Base-by-base conservation (phyloP, 2,329 filamentous ascomycete genomes). In the Cercospora sp. region DNA sequence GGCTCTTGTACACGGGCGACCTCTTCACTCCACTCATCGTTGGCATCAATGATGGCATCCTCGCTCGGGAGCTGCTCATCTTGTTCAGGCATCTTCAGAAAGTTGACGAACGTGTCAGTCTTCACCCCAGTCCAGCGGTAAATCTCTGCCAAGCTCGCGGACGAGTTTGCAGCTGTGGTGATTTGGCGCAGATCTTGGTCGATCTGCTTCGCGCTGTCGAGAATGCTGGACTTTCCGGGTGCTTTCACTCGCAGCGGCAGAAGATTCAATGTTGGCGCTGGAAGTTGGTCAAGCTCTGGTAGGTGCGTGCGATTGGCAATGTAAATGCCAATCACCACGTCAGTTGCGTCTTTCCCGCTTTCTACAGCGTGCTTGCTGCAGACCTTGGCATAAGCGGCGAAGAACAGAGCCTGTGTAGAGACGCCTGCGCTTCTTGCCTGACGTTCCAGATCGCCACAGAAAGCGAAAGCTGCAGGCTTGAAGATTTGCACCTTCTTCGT, bases 61-160 rank as follows among this genome's bases (percentile, higher is more conserved):
- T 13, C 8, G 45, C 26, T 36, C 13, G 23, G 13, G n/a, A 20
- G 20, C 12, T 74, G 72, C 5, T 69, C 68, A 3, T 74, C 72
- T 1, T 71, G 71, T 2, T 72, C 69, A 1, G 85, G 85, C 5
- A 88, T 78, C 62, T 84, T 88, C 18, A 97, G 79, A 71, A 97
- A 95, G 77, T 97, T 97, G 73, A 97, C 88, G 80, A 92, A 94
- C 0, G 86, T 88, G 72, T 91, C 86, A 1, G 97, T 78, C 64
- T 79, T 82, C 1, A 93, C 80, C 0, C 90, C 90, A 0, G 91
- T 94, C 93, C 93, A 97, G 16, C 84, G 78, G 20, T 83, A 79
- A 42, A 97, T 89, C 77, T 97, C 89, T 80, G 87, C 87, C 1
- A 97, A 80, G 1, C 88, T 88, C 0, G 88, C 88, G 1, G 81